phyloP scores from a whole-genome alignment of 2,329 filamentous ascomycete genomes.

The Basipetospora sp. region DNA sequence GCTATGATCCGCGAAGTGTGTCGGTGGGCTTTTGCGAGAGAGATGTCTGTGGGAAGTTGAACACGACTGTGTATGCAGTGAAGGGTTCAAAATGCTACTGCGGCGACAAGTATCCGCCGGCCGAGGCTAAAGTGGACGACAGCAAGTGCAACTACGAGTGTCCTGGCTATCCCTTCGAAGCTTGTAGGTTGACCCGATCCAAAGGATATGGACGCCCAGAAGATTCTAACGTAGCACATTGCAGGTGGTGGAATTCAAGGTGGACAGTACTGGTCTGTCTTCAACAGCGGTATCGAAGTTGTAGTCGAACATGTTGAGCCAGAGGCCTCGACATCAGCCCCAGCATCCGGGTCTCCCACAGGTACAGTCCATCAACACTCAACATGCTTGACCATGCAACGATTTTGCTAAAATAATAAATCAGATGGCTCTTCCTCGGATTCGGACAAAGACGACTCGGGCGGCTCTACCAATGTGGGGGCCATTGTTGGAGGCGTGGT shows the following conservation, averaged over 20 bases:
- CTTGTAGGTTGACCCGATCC: constrained; percentile 39
- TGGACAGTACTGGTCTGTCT: constrained; percentile 26
- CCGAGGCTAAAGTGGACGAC: constrained; percentile 37
- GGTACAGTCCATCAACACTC: too few species aligned
- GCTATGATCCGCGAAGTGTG: constrained; percentile 12
- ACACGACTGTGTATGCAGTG: constrained; percentile 46
- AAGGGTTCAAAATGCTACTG: constrained; percentile 56
- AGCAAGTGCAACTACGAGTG: constrained; percentile 51
- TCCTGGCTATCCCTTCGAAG: constrained; percentile 43
- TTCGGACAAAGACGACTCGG: constrained; percentile 30
- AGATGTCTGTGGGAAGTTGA: constrained; percentile 24
- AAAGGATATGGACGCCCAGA: not conserved
- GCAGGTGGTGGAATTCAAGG: constrained; percentile 21
- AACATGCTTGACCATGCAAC: too few species aligned
- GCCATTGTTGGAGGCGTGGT: constrained; percentile 81
- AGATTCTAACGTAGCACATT: constrained; percentile 5
- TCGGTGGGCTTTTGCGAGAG: constrained; percentile 28
- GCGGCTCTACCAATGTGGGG: constrained; percentile 41
- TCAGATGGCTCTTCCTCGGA: constrained; percentile 1
- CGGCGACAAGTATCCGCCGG: constrained; percentile 51
- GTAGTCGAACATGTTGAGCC: constrained; percentile 20
- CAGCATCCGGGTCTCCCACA: constrained; percentile 7
- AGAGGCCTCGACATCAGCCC: constrained; percentile 13
- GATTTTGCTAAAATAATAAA: constrained; percentile 3
- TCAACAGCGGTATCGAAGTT: constrained; percentile 34